Percentiles rank a stretch among this genome's conserved stretches.
Conservation (phyloP, 179 eudicot genomes). For the Silene vulgaris region DNA sequence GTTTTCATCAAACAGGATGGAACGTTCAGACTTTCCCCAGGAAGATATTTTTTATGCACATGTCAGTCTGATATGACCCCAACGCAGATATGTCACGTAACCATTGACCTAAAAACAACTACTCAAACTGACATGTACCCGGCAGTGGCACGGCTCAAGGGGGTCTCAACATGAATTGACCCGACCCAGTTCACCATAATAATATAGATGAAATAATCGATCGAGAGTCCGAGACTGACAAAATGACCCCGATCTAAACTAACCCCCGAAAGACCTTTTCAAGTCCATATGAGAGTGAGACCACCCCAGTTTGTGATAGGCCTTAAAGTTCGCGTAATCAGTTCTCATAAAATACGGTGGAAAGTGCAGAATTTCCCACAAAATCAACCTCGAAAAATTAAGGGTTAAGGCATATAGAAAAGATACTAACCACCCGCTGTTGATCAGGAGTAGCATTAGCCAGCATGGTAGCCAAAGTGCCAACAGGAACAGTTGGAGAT, state of each 20-base stretch:
- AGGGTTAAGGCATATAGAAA: not conserved
- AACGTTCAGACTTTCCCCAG: too few species aligned
- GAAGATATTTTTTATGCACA: too few species aligned
- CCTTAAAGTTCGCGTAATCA: not conserved
- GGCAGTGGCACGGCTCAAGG: too few species aligned
- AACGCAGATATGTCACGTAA: too few species aligned
- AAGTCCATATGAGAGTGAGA: not conserved
- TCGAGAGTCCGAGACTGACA: too few species aligned
- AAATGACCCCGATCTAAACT: not conserved
- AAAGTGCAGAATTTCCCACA: too few species aligned
- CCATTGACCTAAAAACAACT: too few species aligned
- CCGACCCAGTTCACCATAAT: not conserved
- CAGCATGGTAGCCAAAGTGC: conserved; percentile 65
- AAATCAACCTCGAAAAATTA: not conserved
- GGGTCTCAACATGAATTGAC: too few species aligned
- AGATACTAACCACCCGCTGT: conserved; percentile 35
- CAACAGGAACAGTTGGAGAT: conserved; percentile 59
- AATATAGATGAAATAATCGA: not conserved
- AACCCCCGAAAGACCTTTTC: not conserved
- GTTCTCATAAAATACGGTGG: not conserved
- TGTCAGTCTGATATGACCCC: too few species aligned
- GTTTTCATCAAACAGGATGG: too few species aligned
- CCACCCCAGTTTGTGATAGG: not conserved
- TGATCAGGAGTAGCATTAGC: conserved; percentile 72
- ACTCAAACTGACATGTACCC: too few species aligned